phyloP scores from a whole-genome alignment of 345 rosid genomes.

The Populus deltoides region DNA sequence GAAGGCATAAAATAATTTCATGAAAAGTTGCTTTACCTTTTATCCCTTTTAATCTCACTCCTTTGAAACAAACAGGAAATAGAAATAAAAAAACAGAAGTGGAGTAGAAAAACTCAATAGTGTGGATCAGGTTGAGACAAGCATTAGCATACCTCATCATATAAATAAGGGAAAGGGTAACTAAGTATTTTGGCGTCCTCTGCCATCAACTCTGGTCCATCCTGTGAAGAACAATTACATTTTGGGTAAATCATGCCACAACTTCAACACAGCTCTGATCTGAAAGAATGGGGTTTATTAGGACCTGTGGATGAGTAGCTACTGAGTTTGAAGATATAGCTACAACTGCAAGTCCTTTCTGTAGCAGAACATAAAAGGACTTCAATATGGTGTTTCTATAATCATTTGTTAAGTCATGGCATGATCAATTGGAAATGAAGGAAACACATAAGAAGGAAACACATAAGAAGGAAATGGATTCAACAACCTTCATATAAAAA shows the following conservation, averaged over 20 bases:
- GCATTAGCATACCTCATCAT: conserved; percentile 57
- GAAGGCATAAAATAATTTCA: neutral
- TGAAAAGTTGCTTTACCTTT: neutral
- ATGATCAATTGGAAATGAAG: conserved; percentile 3
- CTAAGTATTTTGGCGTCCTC: conserved; percentile 66
- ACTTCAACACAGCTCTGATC: conserved; percentile 24
- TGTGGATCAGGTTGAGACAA: neutral
- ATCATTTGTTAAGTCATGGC: conserved; percentile 2
- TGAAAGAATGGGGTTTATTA: conserved; percentile 32
- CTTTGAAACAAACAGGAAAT: neutral
- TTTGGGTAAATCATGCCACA: conserved; percentile 21
- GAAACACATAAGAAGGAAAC: conserved; percentile 10
- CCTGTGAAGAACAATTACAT: conserved; percentile 49
- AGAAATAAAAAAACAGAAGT: neutral
- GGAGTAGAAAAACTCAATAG: neutral
- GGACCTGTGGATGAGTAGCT: conserved; percentile 84
- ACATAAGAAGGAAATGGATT: conserved; percentile 4
- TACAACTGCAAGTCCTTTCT: conserved; percentile 91
- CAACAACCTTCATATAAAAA: conserved; percentile 69
- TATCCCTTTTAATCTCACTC: neutral
- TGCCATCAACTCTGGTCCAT: conserved; percentile 89
- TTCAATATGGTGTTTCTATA: neutral
- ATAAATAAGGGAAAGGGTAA: conserved; percentile 83
- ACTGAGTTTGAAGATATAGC: conserved; percentile 87
- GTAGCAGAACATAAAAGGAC: conserved; percentile 23